Percentiles rank a stretch among this genome's conserved stretches.
Evolutionary conservation across 192 early-diverging fungal genomes (phyloP).

Genomic region (Coemansia sp.): DNA sequence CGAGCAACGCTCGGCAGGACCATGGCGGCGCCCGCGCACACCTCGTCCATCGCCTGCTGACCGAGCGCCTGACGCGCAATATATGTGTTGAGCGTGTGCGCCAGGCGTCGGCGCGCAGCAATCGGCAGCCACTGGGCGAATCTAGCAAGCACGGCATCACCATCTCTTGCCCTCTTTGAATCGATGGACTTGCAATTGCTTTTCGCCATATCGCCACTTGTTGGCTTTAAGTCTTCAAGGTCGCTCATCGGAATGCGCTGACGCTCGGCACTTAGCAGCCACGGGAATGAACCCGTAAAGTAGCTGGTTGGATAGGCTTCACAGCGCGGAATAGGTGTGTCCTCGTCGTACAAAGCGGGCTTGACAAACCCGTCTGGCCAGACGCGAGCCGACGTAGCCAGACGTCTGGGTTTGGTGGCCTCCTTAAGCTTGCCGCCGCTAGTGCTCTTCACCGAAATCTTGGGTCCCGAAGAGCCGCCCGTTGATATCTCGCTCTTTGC

Average conservation of each 20-base stretch:
- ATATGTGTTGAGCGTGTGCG: constrained; percentile 37
- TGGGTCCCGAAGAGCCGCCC: not conserved
- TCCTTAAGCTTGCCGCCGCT: constrained; percentile 10
- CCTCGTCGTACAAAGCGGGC: constrained; percentile 36
- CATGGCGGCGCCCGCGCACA: constrained; percentile 29
- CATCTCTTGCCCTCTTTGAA: not conserved
- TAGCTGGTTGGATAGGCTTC: constrained; percentile 26
- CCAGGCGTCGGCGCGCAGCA: constrained; percentile 23
- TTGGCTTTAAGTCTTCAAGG: not conserved
- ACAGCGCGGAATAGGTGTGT: constrained; percentile 38
- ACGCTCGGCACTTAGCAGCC: constrained; percentile 14
- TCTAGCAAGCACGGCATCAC: not conserved
- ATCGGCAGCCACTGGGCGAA: constrained; percentile 14
- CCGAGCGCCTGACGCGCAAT: constrained; percentile 37
- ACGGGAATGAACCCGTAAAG: constrained; percentile 10
- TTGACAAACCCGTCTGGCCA: constrained; percentile 30
- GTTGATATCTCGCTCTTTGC: constrained; percentile 10
- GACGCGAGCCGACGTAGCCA: constrained; percentile 29
- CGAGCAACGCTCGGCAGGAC: constrained; percentile 29
- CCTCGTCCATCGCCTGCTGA: constrained; percentile 22
- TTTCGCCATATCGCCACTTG: too few species aligned
- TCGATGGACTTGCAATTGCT: too few species aligned
- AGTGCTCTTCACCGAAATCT: not conserved
- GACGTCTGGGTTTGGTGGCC: constrained; percentile 15
- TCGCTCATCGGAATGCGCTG: constrained; percentile 9